Evolutionary conservation across 164 flowering plant genomes (phyloP).

Genomic region (Brasenia schreberi): DNA sequence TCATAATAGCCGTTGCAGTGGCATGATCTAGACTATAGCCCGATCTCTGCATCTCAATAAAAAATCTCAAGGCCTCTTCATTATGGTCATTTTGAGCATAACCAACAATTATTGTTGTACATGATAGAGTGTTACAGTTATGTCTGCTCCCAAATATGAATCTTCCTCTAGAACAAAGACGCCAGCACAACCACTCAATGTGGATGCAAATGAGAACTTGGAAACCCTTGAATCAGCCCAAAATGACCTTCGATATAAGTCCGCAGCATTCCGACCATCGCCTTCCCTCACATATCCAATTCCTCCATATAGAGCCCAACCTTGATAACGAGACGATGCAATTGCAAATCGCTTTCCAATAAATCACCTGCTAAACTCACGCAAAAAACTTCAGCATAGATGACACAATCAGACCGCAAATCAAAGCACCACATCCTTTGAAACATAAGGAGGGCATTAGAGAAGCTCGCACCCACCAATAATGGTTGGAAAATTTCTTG

Average conservation of each 20-base stretch:
- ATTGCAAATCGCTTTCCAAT: slow-evolving; percentile 21
- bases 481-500: too few relatives aligned
- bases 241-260: slow-evolving; percentile 39
- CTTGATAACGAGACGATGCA: slow-evolving; percentile 41
- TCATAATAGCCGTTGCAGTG: slow-evolving; percentile 55
- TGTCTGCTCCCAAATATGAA: slow-evolving; percentile 14
- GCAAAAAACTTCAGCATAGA: slow-evolving; percentile 53
- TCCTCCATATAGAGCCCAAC: slow-evolving; percentile 40
- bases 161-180: slow-evolving; percentile 31
- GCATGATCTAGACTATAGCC: slow-evolving; percentile 28
- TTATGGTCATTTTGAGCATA: slow-evolving; percentile 40
- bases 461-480: slow-evolving; percentile 31
- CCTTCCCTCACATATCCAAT: slow-evolving; percentile 72
- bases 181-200: slow-evolving; percentile 49
- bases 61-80: slow-evolving; percentile 35
- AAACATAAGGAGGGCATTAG: slow-evolving; percentile 32
- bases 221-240: slow-evolving; percentile 39
- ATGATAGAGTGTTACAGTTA: slow-evolving; percentile 34
- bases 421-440: slow-evolving; percentile 20
- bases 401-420: slow-evolving; percentile 43
- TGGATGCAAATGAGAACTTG: slow-evolving; percentile 52
- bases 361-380: slow-evolving; percentile 28
- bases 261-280: slow-evolving; percentile 55
- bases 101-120: slow-evolving; percentile 50
- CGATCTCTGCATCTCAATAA: slow-evolving; percentile 38